Base-by-base conservation (phyloP, 352 stramenopile genomes). In the Globisporangium nodosum region DNA sequence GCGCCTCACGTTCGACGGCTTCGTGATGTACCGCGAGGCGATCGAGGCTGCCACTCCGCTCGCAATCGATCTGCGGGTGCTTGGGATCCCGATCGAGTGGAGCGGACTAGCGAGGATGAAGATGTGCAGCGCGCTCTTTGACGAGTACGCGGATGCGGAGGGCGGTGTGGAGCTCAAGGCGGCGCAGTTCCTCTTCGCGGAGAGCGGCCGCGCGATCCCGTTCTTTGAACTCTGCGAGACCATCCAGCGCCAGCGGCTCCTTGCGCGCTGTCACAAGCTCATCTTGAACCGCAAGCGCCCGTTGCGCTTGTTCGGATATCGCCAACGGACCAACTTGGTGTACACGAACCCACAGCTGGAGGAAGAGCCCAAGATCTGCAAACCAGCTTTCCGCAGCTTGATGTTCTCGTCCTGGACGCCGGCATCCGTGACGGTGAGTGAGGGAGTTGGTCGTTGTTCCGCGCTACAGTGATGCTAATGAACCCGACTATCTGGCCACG, bases 291-390 rank as follows among this genome's bases (percentile, higher is more conserved):
- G 70, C 4, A 91, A 89, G 48, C 69, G 71, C n/a, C 70, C 77
- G 3, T 58, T 89, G 27, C 61, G 75, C 13, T 48, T 89, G 35
- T 91, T 91, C 68, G 81, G 81, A 18, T 89, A 89, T 55, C 68
- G 64, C 40, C 81, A 91, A 45, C 71, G 74, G 43, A 81, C 77
- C 5, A 49, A 56, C 5, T 20, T 87, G 3, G 55, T 66, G 27
- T 69, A 79, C 64, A 71, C 57, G 27, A 75, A 68, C 5, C 62
- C 71, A 47, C 62, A 64, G 0, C 20, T 75, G 13, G 51, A 67
- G 8, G 76, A 80, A 20, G 73, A 86, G 15, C 58, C 74, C 7
- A 64, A 67, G 27, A 66, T 88, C 33, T 86, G 76, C 58, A 77
- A 72, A 20, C 33, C 70, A 35, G 69, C 63, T 1, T 70, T 88